Evolutionary conservation across 441 rosid genomes (phyloP).

Genomic region (Theobroma grandiflorum): DNA sequence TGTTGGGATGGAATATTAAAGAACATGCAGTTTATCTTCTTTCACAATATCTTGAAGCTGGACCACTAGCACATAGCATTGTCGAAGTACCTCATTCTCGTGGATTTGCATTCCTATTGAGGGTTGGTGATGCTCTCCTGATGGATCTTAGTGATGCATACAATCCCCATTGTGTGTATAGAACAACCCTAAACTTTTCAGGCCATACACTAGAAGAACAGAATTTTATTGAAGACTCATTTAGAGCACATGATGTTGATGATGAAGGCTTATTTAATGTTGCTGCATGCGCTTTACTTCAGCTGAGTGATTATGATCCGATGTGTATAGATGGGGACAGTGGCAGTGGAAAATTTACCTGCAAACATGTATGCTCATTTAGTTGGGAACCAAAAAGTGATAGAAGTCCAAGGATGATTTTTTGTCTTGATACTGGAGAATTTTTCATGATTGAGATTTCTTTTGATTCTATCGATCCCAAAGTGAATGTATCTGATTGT

Average conservation of each 20-base stretch:
- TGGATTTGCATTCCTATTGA: constrained; percentile 91
- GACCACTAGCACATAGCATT: constrained; percentile 79
- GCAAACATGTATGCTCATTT: constrained; percentile 85
- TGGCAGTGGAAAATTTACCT: constrained; percentile 53
- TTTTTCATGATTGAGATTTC: constrained; percentile 81
- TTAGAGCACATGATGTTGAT: constrained; percentile 80
- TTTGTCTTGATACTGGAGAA: constrained; percentile 90
- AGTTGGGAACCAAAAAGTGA: constrained; percentile 87
- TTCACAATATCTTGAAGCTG: constrained; percentile 72
- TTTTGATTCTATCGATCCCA: constrained; percentile 54
- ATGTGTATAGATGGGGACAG: constrained; percentile 91
- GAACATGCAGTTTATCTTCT: constrained; percentile 59
- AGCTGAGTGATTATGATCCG: constrained; percentile 95
- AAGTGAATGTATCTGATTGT: constrained; percentile 78
- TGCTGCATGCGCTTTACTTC: constrained; percentile 95
- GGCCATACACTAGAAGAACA: constrained; percentile 73
- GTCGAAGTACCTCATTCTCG: constrained; percentile 86
- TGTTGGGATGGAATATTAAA: constrained; percentile 75
- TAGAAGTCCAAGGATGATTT: constrained; percentile 70
- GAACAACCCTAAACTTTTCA: constrained; percentile 73
- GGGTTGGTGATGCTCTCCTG: constrained; percentile 92
- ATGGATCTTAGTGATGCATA: constrained; percentile 95
- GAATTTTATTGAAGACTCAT: constrained; percentile 77
- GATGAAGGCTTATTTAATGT: constrained; percentile 96
- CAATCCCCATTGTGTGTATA: constrained; percentile 71